phyloP scores from a whole-genome alignment of 1,284 basidiomycete genomes.

The Trametes versicolor region DNA sequence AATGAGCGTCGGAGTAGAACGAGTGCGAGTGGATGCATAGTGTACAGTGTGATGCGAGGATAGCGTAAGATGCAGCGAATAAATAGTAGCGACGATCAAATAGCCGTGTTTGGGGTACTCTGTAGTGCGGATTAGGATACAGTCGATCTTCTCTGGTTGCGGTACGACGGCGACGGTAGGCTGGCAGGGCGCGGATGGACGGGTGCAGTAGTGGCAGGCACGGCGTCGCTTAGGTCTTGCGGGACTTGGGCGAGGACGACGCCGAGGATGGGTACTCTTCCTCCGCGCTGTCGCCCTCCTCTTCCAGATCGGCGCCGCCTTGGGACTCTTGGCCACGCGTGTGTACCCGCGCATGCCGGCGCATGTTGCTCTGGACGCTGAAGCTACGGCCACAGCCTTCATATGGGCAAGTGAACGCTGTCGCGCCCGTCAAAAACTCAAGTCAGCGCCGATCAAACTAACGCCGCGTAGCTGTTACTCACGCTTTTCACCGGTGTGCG shows the following conservation, averaged over 20 bases:
- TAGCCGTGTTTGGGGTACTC: slow-evolving; percentile 20
- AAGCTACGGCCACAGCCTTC: slow-evolving; percentile 82
- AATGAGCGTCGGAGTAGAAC: slow-evolving; percentile 11
- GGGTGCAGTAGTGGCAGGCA: slow-evolving; percentile 3
- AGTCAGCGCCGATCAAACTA: slow-evolving; percentile 23
- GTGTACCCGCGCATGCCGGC: slow-evolving; percentile 81
- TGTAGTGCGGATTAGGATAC: slow-evolving; percentile 22
- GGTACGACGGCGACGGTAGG: slow-evolving; percentile 7
- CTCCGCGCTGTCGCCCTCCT: slow-evolving; percentile 38
- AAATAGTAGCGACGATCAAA: slow-evolving; percentile 26
- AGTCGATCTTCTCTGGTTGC: slow-evolving; percentile 18
- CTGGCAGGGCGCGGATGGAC: not conserved
- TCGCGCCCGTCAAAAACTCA: slow-evolving; percentile 25
- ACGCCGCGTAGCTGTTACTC: slow-evolving; percentile 46
- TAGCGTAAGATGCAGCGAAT: slow-evolving; percentile 31
- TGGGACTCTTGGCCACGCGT: slow-evolving; percentile 42
- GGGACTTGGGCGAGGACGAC: slow-evolving; percentile 31
- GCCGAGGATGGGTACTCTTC: slow-evolving; percentile 33
- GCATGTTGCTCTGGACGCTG: slow-evolving; percentile 89
- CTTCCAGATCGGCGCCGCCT: slow-evolving; percentile 34
- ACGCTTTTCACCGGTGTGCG: slow-evolving; percentile 89
- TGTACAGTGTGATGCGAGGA: slow-evolving; percentile 35
- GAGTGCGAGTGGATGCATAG: slow-evolving; percentile 30
- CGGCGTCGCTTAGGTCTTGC: slow-evolving; percentile 24
- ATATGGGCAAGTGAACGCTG: slow-evolving; percentile 81